A percentile compares a stretch with the other conserved stretches of the same genome.
Evolutionary conservation across 352 stramenopile genomes (phyloP).

Genomic region (Phytopythium helicoides): DNA sequence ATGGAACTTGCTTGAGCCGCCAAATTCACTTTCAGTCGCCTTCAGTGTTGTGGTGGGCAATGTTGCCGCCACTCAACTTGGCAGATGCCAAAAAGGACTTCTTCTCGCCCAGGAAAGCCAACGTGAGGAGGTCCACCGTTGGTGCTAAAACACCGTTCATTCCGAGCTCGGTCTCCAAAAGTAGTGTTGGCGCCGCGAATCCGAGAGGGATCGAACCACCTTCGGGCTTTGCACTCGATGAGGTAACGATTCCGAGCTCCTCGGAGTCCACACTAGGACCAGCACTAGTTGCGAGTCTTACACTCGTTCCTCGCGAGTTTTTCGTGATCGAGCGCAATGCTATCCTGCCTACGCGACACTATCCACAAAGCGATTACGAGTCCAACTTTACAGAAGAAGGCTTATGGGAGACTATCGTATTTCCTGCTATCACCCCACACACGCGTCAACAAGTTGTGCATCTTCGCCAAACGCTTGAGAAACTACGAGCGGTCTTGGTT

Average conservation of each 20-base stretch:
- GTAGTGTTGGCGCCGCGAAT: neutral
- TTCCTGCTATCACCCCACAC: slow-evolving; percentile 58
- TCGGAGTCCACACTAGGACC: neutral
- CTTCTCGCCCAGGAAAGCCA: slow-evolving; percentile 25
- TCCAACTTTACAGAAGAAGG: slow-evolving; percentile 20
- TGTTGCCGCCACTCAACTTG: slow-evolving; percentile 45
- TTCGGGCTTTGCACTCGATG: no score
- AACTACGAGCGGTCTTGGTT: slow-evolving; percentile 33
- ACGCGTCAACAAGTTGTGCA: slow-evolving; percentile 72
- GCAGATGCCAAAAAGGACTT: slow-evolving; percentile 29
- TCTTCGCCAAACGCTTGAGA: slow-evolving; percentile 56
- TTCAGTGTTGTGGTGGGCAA: no score
- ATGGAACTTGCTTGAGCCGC: no score
- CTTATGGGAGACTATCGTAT: slow-evolving; percentile 77
- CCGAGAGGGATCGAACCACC: neutral
- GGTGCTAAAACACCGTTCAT: neutral
- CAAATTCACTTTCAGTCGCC: no score
- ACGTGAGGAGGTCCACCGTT: slow-evolving; percentile 10
- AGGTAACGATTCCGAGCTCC: no score
- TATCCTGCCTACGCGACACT: slow-evolving; percentile 47
- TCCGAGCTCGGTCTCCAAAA: neutral
- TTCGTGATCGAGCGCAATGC: slow-evolving; percentile 74
- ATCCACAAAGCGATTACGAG: slow-evolving; percentile 55
- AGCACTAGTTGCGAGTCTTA: slow-evolving; percentile 21
- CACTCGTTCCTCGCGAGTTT: slow-evolving; percentile 72